Base-by-base conservation (phyloP, 2,329 filamentous ascomycete species). In the Dichotomopilus funicola region DNA sequence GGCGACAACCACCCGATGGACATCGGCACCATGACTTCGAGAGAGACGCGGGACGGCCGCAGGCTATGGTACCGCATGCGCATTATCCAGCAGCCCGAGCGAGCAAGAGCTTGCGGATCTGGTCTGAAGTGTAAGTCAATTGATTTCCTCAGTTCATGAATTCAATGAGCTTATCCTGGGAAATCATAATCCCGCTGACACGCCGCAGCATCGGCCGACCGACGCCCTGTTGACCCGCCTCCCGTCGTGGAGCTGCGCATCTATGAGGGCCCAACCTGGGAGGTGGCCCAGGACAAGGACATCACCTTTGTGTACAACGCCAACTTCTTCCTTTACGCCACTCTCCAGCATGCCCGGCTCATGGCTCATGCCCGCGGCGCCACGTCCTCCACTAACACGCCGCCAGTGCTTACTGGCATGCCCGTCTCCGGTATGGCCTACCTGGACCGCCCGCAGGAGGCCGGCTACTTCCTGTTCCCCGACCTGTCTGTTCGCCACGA, bases 251-350 rank as follows among this genome's bases (percentile, higher is more conserved):
- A 95, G 72, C 78, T 99, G 59, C 87, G 86, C 62, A 88, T 97
- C 61, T 90, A 85, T 64, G 88, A 96, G 67, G 88, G 86, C 38
- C 72, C 77, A 37, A 75, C 84, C 33, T 77, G 84, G 31, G 78
- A 81, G 49, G 73, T 77, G 51, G 80, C 80, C 50, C 78, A 78
- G 67, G 86, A 89, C 54, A 78, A 79, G 67, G 87, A 91, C 59
- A 82, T 91, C 66, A 97, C 94, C 1, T 95, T 95, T 66, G 81
- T 84, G 57, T 95, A 96, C 76, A 92, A 95, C 68, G 91, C 91
- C 68, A 96, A 95, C 73, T 97, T 97, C 80, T 97, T 99, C 74
- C 85, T 97, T 42, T 97, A 90, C 66, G 89, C 91, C 51, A 96
- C 91, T 5, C 79, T 99, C 57, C 91, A 96, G 68, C 85, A 89